These are phyloP conservation scores for Phytopythium mirpurense DNA, from an alignment of 352 stramenopile species.

Conservation along the genomic window DNA sequence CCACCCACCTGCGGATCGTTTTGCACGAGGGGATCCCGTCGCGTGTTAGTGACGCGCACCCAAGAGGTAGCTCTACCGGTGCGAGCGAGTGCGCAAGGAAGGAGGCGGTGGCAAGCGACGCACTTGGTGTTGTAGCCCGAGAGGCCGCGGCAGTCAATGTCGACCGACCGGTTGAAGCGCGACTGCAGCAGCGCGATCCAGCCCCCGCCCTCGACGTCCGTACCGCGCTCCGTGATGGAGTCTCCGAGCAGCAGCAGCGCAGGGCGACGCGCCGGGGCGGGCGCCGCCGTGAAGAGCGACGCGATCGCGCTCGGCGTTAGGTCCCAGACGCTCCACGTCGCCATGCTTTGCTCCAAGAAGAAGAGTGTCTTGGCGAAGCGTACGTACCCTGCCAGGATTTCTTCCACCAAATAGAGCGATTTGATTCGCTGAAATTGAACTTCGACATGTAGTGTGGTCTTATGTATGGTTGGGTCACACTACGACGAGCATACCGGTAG, in stretches of 20 bases:
- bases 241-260: conserved; percentile 49
- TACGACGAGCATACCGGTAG: no score
- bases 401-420: no score
- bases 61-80: no score
- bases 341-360: no score
- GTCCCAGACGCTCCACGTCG: conserved; percentile 4
- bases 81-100: no score
- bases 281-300: conserved; percentile 1
- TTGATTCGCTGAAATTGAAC: no score
- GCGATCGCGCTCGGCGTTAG: neutral
- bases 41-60: neutral
- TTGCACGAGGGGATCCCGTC: no score
- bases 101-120: no score
- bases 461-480: no score
- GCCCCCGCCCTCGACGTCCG: conserved; percentile 25
- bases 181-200: conserved; percentile 43
- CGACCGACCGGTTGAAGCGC: conserved; percentile 41
- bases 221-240: conserved; percentile 59
- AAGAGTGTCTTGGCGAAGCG: no score
- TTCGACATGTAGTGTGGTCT: no score
- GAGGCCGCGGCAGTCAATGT: conserved; percentile 56
- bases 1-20: conserved; percentile 13
- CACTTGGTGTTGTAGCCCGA: conserved; percentile 48
- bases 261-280: conserved; percentile 14
- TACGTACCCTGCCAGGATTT: no score